Evolutionary conservation across 352 stramenopile species (phyloP).

Genomic region (Pythium plurisporium): DNA sequence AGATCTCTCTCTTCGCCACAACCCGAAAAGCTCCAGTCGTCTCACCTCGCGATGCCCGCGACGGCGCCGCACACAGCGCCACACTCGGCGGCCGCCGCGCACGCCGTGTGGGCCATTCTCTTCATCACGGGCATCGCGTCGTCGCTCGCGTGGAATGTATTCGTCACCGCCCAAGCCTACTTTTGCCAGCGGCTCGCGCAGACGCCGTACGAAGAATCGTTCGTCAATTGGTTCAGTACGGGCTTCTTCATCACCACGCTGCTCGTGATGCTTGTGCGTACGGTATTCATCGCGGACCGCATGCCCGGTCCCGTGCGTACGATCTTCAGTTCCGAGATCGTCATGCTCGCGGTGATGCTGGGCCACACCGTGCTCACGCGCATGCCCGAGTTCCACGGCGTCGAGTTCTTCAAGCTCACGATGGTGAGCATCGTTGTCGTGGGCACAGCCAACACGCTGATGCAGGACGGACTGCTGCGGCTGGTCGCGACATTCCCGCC

Average conservation of each 20-base stretch:
- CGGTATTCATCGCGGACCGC: conserved; percentile 46
- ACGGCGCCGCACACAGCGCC: neutral
- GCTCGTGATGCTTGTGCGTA: conserved; percentile 70
- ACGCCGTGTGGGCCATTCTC: conserved; percentile 61
- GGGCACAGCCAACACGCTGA: conserved; percentile 58
- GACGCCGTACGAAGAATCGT: conserved; percentile 71
- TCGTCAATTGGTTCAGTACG: conserved; percentile 86
- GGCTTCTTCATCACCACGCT: conserved; percentile 79
- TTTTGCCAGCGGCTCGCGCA: conserved; percentile 56
- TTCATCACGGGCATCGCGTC: conserved; percentile 75
- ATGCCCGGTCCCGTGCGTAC: conserved; percentile 59
- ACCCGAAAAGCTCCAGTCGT: neutral
- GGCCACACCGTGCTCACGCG: conserved; percentile 65
- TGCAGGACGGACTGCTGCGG: conserved; percentile 77
- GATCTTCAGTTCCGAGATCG: conserved; percentile 59
- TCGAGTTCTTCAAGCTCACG: conserved; percentile 70
- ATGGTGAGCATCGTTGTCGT: conserved; percentile 74
- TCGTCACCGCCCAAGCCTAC: conserved; percentile 81
- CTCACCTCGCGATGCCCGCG: neutral
- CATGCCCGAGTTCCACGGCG: conserved; percentile 62
- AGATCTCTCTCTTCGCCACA: neutral
- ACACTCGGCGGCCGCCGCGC: conserved; percentile 16
- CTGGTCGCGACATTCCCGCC: conserved; percentile 73
- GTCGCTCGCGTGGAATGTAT: conserved; percentile 83
- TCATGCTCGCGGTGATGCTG: conserved; percentile 70